Evolutionary conservation across 179 eudicot genomes (phyloP).

Genomic region (Beta macrorhiza): DNA sequence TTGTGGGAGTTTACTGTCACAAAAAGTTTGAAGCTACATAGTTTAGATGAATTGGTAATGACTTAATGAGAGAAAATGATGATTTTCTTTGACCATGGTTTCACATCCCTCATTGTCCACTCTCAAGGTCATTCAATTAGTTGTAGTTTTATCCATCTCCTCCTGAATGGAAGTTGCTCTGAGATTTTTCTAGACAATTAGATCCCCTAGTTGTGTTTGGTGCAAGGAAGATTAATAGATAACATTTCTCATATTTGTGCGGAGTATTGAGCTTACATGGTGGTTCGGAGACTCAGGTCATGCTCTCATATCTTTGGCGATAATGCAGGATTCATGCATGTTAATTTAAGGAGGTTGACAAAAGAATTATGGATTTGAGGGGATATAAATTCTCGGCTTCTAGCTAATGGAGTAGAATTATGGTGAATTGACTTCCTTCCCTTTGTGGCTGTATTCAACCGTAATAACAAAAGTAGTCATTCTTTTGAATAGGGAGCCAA

Average conservation of each 20-base stretch:
- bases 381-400: too few species aligned
- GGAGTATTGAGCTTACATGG: not conserved
- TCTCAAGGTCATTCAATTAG: not conserved
- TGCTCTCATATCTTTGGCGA: not conserved
- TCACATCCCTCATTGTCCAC: not conserved
- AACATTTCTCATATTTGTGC: too few species aligned
- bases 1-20: not conserved
- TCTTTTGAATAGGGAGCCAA: too few species aligned
- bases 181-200: too few species aligned
- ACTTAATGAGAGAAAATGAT: not conserved
- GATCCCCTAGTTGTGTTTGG: too few species aligned
- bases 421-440: too few species aligned
- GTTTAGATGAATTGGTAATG: not conserved
- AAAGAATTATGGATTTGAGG: too few species aligned
- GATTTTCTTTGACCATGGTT: not conserved
- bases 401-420: too few species aligned
- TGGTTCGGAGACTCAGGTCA: not conserved
- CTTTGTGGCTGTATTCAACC: too few species aligned
- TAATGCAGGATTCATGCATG: not conserved
- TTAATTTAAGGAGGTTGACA: not conserved
- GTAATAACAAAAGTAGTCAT: too few species aligned
- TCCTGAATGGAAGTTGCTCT: not conserved
- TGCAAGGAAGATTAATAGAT: too few species aligned
- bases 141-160: not conserved
- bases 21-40: not conserved